Evolutionary conservation across 2,329 filamentous ascomycete genomes (phyloP), one percentile per base, ranked within the genome.

Genomic region (Parastagonospora avenae): DNA sequence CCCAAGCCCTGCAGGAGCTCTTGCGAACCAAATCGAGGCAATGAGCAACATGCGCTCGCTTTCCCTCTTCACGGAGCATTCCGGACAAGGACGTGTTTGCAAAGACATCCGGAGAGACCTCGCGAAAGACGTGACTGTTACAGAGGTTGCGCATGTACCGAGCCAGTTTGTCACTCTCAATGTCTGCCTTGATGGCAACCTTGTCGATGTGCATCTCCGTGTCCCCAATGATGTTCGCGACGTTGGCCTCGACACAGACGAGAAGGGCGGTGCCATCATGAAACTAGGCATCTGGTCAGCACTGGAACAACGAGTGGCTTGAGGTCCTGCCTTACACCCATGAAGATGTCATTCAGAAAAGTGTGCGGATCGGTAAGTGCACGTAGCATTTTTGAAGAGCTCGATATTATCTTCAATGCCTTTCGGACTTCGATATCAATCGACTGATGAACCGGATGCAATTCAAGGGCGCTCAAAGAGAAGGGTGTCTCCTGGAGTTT

Each of bases 251-350:
- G 3, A 41, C 45, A 16, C 36, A 40, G 27, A 47, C 45, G 28
- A 47, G 45, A 32, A 47, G 37, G 36, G 45, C 24, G 9, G 45
- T 47, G 6, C 45, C 45, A 35, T 47, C 45, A 35, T 47, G 45
- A 27, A 47, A 47, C 43, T 46, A 39, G 19, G 30, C 15, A 14
- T 39, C 35, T 19, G 38, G 35, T 46, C 38, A 46, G 43, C 43
- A 15, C 28, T 39, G 42, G 11, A 44, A 11, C 5, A 15, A 28
- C 35, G 37, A 3, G 30, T 8, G 38, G 19, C 19, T 24, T 24
- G 3, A 24, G 19, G 5, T 24, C 5, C 19, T 24, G 19, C 19
- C 19, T 24, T 39, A 39, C 37, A 30, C 40, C 40, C 27, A 32
- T 42, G n/a, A 42, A 42, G 5, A 42, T 30, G 40, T 42, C 40